Percentiles rank a stretch among this genome's conserved stretches.
Conservation (phyloP, 169 alveolate genomes). For the Cryptosporidium sp. region DNA sequence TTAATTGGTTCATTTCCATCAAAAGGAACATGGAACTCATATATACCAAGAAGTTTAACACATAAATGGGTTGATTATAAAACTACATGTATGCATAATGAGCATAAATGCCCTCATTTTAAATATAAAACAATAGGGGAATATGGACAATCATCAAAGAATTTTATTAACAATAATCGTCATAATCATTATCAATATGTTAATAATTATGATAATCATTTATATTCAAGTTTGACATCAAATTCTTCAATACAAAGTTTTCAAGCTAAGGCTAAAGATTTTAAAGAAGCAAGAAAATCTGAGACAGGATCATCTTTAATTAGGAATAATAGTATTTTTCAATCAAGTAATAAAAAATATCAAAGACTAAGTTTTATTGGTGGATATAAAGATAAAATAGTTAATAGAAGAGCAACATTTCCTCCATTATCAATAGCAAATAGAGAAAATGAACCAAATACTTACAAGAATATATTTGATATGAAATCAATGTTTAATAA, state of each 20-base stretch:
- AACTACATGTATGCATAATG: slow-evolving; percentile 46
- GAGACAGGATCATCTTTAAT: slow-evolving; percentile 9
- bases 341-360: not conserved
- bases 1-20: slow-evolving; percentile 65
- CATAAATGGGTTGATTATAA: slow-evolving; percentile 59
- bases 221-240: not conserved
- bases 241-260: not conserved
- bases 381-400: not conserved
- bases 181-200: not conserved
- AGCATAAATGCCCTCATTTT: slow-evolving; percentile 38
- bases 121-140: not conserved
- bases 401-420: slow-evolving; percentile 72
- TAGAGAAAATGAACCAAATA: not conserved
- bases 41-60: slow-evolving; percentile 46
- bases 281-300: not conserved
- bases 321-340: not conserved
- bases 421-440: slow-evolving; percentile 49
- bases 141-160: not conserved
- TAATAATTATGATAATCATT: not conserved
- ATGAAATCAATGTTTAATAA: not conserved
- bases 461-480: not conserved
- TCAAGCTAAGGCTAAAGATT: not conserved
- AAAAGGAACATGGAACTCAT: slow-evolving; percentile 63
- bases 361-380: not conserved
- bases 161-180: not conserved